Base-by-base conservation (phyloP, 208 protist species). In the Vickermania spadyakhi region DNA sequence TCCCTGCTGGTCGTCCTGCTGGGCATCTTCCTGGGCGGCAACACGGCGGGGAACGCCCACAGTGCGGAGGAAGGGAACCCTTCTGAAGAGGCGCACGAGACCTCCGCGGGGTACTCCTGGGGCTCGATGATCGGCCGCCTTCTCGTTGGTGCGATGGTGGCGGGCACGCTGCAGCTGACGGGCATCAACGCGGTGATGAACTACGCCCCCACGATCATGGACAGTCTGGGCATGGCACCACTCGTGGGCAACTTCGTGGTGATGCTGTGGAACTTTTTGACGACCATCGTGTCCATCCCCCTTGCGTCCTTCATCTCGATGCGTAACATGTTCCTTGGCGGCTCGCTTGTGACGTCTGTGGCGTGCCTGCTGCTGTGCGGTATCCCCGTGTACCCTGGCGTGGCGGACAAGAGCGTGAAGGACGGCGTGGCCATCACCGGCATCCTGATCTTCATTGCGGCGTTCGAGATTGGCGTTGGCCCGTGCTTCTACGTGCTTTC, bases 121-220 rank as follows among this genome's bases (percentile, higher is more conserved):
- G 2, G n/a, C 13, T 42, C 62, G 27, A 81, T 84, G 76, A 57
- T 66, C 2, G 50, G 55, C 1, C 64, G 60, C 0, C 28, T 84
- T 14, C 31, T 71, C 31, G 64, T 80, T 28, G 75, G 70, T 29
- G 45, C 77, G 3, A 54, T 60, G 2, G 69, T 79, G 55, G 68
- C 65, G 21, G 67, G 66, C 23, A 70, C 74, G 29, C 29, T 68
- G 26, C 79, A 90, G 60, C 64, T 94, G 68, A 94, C 87, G 29
- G 87, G 87, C 36, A 89, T 91, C 63, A 91, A 91, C 63, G 84
- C 84, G 45, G 72, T 92, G 28, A 91, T 89, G 81, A 90, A 89
- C 72, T 94, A 92, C 71, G 81, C 87, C 27, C 84, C 84, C 28
- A 81, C 67, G 28, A 91, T 94, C 60, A 89, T 82, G 72, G 63